These are phyloP conservation scores for Ophiocordyceps sinensis DNA, from an alignment of 2,329 filamentous ascomycete species.

Conservation along the genomic window DNA sequence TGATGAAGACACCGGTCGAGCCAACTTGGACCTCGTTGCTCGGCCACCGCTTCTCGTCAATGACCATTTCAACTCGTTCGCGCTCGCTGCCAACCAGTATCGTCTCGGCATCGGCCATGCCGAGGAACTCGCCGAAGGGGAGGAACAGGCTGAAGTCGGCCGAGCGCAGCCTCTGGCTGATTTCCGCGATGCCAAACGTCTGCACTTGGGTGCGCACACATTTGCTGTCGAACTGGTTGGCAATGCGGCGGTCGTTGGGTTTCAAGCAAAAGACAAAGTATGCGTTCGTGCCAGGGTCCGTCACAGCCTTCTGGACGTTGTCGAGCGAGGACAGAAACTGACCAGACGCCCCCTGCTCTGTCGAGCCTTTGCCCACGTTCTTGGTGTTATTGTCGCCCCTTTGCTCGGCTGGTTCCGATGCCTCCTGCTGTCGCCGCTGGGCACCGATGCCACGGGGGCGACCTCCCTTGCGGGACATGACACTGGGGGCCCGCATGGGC, in stretches of 20 bases:
- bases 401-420: slow-evolving; percentile 31
- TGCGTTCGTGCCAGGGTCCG: slow-evolving; percentile 68
- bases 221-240: slow-evolving; percentile 98
- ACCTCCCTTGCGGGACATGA: slow-evolving; percentile 66
- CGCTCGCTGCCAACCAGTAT: slow-evolving; percentile 82
- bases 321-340: slow-evolving; percentile 85
- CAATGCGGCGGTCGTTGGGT: slow-evolving; percentile 90
- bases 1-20: slow-evolving; percentile 87
- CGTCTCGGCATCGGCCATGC: slow-evolving; percentile 69
- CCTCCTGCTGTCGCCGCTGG: slow-evolving; percentile 25
- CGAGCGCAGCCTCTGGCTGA: slow-evolving; percentile 81
- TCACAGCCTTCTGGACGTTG: slow-evolving; percentile 78
- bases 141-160: slow-evolving; percentile 94
- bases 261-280: slow-evolving; percentile 98
- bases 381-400: slow-evolving; percentile 34
- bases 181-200: slow-evolving; percentile 91
- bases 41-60: slow-evolving; percentile 88
- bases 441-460: slow-evolving; percentile 20
- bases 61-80: slow-evolving; percentile 81
- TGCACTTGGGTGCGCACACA: slow-evolving; percentile 91
- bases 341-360: slow-evolving; percentile 75
- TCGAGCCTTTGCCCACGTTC: slow-evolving; percentile 11
- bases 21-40: slow-evolving; percentile 82
- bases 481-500: slow-evolving; percentile 80
- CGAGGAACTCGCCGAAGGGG: slow-evolving; percentile 90